Evolutionary conservation across 768 basidiomycete genomes (phyloP).

Genomic region (Punctularia strigosozonata): DNA sequence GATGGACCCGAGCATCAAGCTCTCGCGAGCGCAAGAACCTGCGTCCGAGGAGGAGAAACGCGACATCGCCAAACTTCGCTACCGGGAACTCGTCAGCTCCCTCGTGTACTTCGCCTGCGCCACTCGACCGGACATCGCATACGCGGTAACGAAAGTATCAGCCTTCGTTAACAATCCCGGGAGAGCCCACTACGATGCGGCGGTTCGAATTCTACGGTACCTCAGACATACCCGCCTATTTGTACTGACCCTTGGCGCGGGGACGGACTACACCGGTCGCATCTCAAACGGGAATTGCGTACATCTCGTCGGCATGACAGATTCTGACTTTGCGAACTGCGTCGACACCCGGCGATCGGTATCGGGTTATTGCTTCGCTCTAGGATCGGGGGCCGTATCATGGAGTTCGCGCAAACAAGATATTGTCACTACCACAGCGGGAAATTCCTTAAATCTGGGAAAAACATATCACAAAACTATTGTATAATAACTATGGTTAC

Average conservation of each 20-base stretch:
- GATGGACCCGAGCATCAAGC: not conserved
- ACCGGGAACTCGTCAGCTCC: slow-evolving; percentile 17
- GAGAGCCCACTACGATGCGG: slow-evolving; percentile 23
- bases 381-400: slow-evolving; percentile 28
- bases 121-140: slow-evolving; percentile 28
- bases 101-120: slow-evolving; percentile 22
- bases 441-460: too few relatives aligned
- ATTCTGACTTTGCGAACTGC: slow-evolving; percentile 19
- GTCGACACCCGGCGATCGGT: slow-evolving; percentile 13
- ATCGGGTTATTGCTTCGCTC: slow-evolving; percentile 19
- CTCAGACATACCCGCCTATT: too few relatives aligned
- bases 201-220: slow-evolving; percentile 28
- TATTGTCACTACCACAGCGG: too few relatives aligned
- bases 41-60: slow-evolving; percentile 4
- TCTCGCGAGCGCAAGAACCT: not conserved
- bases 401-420: too few relatives aligned
- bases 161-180: slow-evolving; percentile 23
- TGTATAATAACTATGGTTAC: too few relatives aligned
- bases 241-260: too few relatives aligned
- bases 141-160: slow-evolving; percentile 19
- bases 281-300: slow-evolving; percentile 6
- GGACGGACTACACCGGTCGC: slow-evolving; percentile 14
- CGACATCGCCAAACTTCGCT: slow-evolving; percentile 12
- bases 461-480: too few relatives aligned
- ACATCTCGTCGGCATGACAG: slow-evolving; percentile 9